phyloP scores from a whole-genome alignment of 306 rosid genomes.

The Vachellia collinsii region DNA sequence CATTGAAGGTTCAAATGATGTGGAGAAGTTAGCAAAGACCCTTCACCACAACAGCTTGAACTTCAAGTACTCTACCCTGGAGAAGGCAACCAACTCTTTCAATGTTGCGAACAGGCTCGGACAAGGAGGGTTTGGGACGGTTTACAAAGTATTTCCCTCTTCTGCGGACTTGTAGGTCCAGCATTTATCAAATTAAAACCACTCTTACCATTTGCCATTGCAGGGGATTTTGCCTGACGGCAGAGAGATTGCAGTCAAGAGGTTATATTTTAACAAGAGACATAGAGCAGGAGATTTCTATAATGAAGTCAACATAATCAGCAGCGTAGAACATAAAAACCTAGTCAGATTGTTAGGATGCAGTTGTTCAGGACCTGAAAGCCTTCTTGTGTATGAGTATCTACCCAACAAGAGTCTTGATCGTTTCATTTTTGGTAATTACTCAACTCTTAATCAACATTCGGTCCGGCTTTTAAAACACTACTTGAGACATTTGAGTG shows the following conservation, averaged over 20 bases:
- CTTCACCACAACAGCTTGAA: constrained; percentile 76
- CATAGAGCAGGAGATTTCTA: constrained; percentile 88
- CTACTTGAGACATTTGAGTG: background rate
- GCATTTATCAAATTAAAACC: constrained; percentile 19
- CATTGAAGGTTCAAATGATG: constrained; percentile 68
- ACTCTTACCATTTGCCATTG: constrained; percentile 30
- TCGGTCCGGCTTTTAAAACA: no score
- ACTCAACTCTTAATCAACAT: background rate
- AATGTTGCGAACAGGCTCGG: constrained; percentile 73
- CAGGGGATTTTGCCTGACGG: constrained; percentile 78
- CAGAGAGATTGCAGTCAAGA: constrained; percentile 91
- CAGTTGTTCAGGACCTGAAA: constrained; percentile 95
- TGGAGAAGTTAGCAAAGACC: constrained; percentile 62
- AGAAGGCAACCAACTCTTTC: constrained; percentile 82
- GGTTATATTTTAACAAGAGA: constrained; percentile 81
- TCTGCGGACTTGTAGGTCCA: constrained; percentile 21
- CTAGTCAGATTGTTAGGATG: constrained; percentile 85
- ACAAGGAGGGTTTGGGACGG: constrained; percentile 96
- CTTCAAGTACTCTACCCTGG: constrained; percentile 87
- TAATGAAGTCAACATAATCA: constrained; percentile 86
- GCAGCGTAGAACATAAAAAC: constrained; percentile 85
- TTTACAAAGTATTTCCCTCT: constrained; percentile 67
- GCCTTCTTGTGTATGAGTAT: constrained; percentile 85
- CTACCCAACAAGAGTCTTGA: constrained; percentile 87
- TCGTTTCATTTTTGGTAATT: constrained; percentile 77